phyloP scores from a whole-genome alignment of 352 stramenopile genomes.

The Phytopythium kandeliae region DNA sequence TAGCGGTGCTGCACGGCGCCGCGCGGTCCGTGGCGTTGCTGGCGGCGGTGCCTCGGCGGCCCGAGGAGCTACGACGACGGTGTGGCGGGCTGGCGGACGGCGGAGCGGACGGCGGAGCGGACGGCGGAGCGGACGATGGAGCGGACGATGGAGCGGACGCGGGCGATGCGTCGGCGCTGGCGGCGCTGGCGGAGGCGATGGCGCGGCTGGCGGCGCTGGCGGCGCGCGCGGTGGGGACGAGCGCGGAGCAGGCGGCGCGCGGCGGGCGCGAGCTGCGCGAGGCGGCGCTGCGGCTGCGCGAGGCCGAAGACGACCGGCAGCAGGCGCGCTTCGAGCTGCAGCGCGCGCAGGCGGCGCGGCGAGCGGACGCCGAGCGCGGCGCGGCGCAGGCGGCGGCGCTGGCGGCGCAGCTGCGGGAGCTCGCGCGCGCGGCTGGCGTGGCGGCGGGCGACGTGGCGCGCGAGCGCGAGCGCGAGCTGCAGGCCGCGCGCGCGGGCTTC shows the following conservation, averaged over 20 bases:
- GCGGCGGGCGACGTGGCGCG: slow-evolving; percentile 25
- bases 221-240: slow-evolving; percentile 34
- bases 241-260: slow-evolving; percentile 49
- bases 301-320: slow-evolving; percentile 54
- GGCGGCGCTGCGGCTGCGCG: slow-evolving; percentile 45
- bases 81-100: too few relatives aligned
- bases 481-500: slow-evolving; percentile 29
- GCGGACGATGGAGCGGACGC: slow-evolving; percentile 10
- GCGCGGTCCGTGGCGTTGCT: slow-evolving; percentile 21
- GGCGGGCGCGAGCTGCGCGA: slow-evolving; percentile 27
- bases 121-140: slow-evolving; percentile 7
- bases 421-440: slow-evolving; percentile 28
- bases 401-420: slow-evolving; percentile 40
- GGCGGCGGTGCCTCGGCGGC: slow-evolving; percentile 11
- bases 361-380: slow-evolving; percentile 22
- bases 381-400: slow-evolving; percentile 26
- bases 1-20: slow-evolving; percentile 15
- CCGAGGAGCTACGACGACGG: too few relatives aligned
- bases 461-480: slow-evolving; percentile 37
- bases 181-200: slow-evolving; percentile 26
- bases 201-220: slow-evolving; percentile 35
- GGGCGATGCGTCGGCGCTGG: slow-evolving; percentile 18
- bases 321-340: slow-evolving; percentile 58
- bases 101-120: slow-evolving; percentile 6
- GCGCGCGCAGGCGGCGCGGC: slow-evolving; percentile 25